Conservation (phyloP, 768 basidiomycete species). For the Boletus sp. region DNA sequence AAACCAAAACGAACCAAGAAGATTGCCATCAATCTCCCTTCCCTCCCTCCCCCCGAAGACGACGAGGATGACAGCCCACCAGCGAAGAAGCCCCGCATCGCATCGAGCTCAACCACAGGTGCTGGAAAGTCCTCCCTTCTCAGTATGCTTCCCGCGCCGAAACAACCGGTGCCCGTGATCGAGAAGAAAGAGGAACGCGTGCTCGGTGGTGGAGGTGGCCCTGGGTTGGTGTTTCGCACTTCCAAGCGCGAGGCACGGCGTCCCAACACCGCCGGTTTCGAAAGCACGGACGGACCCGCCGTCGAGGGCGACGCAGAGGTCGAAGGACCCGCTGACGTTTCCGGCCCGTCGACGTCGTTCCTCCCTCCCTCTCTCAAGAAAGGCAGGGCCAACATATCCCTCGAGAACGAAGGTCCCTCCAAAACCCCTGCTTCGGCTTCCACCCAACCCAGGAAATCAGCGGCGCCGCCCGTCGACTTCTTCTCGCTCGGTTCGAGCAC, state of each 20-base stretch:
- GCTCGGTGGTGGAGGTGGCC: too few species aligned
- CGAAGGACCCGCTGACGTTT: not conserved
- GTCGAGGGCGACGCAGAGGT: not conserved
- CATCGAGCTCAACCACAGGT: constrained; percentile 36
- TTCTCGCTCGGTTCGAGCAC: too few species aligned
- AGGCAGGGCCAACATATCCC: too few species aligned
- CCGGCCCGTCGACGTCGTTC: constrained; percentile 44
- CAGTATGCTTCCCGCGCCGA: constrained; percentile 75
- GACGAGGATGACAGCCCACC: constrained; percentile 51
- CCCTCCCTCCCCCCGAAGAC: constrained; percentile 33
- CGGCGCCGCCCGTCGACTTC: too few species aligned
- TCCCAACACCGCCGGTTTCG: too few species aligned
- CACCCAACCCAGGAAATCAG: too few species aligned
- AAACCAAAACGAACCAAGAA: too few species aligned
- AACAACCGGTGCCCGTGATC: constrained; percentile 44
- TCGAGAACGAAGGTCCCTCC: too few species aligned
- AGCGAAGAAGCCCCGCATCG: constrained; percentile 56
- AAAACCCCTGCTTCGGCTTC: too few species aligned
- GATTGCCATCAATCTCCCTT: constrained; percentile 39
- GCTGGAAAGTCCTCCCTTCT: constrained; percentile 65
- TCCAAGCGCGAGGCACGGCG: too few species aligned
- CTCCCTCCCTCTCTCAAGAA: constrained; percentile 58
- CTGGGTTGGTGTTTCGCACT: too few species aligned
- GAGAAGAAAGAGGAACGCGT: constrained; percentile 39
- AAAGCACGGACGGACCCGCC: constrained; percentile 22